phyloP scores from a whole-genome alignment of 2,329 filamentous ascomycete species.

The Didymella sp. region DNA sequence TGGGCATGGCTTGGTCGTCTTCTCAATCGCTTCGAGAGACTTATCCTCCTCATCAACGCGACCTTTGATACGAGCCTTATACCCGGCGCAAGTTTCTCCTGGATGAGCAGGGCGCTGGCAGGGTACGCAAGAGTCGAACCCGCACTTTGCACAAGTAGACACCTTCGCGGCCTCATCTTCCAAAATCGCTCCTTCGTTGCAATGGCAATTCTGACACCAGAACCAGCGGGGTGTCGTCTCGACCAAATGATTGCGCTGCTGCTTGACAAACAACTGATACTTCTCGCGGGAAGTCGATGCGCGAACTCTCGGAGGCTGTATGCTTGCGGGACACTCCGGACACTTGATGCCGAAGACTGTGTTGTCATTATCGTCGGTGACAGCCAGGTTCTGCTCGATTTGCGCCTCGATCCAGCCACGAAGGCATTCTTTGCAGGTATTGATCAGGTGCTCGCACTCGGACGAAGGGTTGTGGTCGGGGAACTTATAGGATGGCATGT shows the following conservation, averaged over 20 bases:
- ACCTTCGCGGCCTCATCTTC: background rate
- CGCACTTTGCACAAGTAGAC: background rate
- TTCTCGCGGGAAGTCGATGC: background rate
- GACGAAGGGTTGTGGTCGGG: background rate
- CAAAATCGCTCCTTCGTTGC: background rate
- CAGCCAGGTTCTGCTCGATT: background rate
- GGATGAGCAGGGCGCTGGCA: background rate
- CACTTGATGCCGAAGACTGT: background rate
- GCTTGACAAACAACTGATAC: background rate
- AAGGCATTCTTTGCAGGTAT: background rate
- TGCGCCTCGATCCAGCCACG: background rate
- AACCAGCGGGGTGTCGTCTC: background rate
- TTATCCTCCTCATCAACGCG: background rate
- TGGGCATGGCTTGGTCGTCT: background rate
- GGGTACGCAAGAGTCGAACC: background rate
- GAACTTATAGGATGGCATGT: background rate
- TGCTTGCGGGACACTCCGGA: background rate
- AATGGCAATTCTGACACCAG: background rate
- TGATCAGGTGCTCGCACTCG: background rate
- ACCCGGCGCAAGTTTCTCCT: background rate
- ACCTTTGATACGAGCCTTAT: background rate
- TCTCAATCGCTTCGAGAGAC: background rate
- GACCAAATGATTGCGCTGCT: background rate
- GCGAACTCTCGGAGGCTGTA: background rate
- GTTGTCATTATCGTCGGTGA: background rate